Base-by-base conservation (phyloP, 2,329 filamentous ascomycete genomes). In the Monilinia laxa region DNA sequence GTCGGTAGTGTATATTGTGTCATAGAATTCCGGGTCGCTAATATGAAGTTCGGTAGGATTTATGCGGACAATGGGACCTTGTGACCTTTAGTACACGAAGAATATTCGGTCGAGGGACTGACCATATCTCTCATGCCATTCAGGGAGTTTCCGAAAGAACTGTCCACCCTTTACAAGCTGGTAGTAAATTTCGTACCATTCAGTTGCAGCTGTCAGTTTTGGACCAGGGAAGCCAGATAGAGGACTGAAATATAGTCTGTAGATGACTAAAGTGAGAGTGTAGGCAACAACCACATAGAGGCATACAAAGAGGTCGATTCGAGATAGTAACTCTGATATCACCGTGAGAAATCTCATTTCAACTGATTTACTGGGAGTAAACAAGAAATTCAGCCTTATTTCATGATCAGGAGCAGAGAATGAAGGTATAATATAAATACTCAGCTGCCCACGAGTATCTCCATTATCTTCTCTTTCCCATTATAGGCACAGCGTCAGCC, bases 121-220 rank as follows among this genome's bases (percentile, higher is more conserved):
- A 67, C 74, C 75, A 65, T 81, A 82, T 69, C 73, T 71, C 52
- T 78, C 70, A 70, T 82, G 81, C 72, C 82, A 73, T 62, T 79
- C 74, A 52, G 76, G 72, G 42, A 82, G 79, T 66, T 81, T 77
- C 70, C 76, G 79, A 20, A 74, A 79, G 67, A 81, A 82, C 69
- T 79, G 74, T 20, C 64, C 64, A 7, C 77, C 76, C 10, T 78
- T 73, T 49, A 80, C 67, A 28, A 81, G 73, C 66, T 82, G 80
- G 66, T 81, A 81, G 71, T 81, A 83, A 6, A 67, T 63, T 35
- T 74, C 70, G 51, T 76, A 76, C 73, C 68, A 74, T n/a, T 55
- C 54, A 2, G 73, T 76, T 23, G 75, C 70, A 3, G 76, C 76
- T 18, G 77, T 76, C 1, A 76, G 64, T 23, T 69, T 75, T 2